Conservation (phyloP, 495 filamentous ascomycete genomes). For the Copromyces sp. region DNA sequence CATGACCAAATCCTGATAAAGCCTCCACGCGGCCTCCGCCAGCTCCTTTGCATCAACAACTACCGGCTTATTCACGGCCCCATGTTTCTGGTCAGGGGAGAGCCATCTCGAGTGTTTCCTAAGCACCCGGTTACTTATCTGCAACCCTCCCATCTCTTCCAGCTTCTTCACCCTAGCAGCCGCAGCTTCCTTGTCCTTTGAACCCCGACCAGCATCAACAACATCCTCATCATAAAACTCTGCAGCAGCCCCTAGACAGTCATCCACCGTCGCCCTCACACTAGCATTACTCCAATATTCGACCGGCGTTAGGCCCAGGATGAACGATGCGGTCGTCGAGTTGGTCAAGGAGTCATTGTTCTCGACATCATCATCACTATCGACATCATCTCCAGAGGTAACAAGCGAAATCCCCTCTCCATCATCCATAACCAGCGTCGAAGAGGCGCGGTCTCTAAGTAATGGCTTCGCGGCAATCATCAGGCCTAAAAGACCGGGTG, state of each 20-base stretch:
- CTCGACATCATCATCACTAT: neutral
- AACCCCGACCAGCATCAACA: neutral
- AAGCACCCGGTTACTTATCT: neutral
- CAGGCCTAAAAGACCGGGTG: conserved; percentile 39
- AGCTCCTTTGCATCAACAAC: neutral
- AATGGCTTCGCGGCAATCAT: conserved; percentile 39
- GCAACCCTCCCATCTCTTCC: neutral
- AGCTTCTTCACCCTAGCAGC: neutral
- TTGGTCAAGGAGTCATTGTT: conserved; percentile 28
- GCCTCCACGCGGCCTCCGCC: neutral
- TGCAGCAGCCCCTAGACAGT: conserved; percentile 2
- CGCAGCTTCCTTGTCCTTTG: neutral
- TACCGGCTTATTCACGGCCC: neutral
- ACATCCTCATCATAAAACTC: neutral
- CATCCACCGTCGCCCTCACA: conserved; percentile 22
- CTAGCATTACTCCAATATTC: conserved; percentile 42
- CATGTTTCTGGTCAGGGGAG: neutral
- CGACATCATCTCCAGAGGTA: neutral
- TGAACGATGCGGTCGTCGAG: conserved; percentile 31
- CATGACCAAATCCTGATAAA: neutral
- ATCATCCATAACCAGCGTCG: conserved; percentile 27
- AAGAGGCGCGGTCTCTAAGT: conserved; percentile 25
- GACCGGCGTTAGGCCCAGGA: conserved; percentile 38
- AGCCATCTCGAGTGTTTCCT: neutral
- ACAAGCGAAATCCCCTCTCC: neutral